Evolutionary conservation across 305 asterid species (phyloP).

Genomic region (Fraxinus velutina): DNA sequence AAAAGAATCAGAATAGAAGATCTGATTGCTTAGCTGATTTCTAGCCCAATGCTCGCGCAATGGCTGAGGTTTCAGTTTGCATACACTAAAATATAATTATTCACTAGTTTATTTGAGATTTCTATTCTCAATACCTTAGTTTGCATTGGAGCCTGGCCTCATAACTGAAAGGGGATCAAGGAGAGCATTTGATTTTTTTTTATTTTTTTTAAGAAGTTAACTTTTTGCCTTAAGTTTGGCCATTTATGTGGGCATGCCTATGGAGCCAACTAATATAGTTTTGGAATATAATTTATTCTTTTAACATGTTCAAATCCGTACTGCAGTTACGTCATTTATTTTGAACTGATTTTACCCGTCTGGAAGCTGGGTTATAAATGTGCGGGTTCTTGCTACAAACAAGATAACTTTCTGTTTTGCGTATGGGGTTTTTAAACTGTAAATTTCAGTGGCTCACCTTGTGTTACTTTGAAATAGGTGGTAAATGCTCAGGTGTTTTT

Average conservation of each 20-base stretch:
- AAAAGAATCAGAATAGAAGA: neutral
- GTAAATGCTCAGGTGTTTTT: constrained; percentile 3
- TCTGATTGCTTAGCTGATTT: neutral
- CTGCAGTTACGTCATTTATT: neutral
- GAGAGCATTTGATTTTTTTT: neutral
- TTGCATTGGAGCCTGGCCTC: neutral
- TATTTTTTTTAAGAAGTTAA: neutral
- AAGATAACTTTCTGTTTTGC: neutral
- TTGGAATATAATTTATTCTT: neutral
- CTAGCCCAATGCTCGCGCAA: neutral
- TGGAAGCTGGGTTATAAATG: neutral
- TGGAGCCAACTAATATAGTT: neutral
- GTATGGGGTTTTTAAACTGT: neutral
- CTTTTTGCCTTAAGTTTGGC: neutral
- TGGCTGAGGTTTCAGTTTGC: neutral
- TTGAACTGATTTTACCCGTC: neutral
- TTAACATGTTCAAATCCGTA: neutral
- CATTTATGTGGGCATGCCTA: neutral
- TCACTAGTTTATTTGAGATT: neutral
- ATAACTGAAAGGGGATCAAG: neutral
- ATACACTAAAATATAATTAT: neutral
- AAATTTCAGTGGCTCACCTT: neutral
- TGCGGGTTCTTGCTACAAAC: neutral
- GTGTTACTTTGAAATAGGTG: neutral
- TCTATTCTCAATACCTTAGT: neutral